These are phyloP conservation scores for Breynia disticha DNA, from an alignment of 441 rosid species.

Conservation along the genomic window DNA sequence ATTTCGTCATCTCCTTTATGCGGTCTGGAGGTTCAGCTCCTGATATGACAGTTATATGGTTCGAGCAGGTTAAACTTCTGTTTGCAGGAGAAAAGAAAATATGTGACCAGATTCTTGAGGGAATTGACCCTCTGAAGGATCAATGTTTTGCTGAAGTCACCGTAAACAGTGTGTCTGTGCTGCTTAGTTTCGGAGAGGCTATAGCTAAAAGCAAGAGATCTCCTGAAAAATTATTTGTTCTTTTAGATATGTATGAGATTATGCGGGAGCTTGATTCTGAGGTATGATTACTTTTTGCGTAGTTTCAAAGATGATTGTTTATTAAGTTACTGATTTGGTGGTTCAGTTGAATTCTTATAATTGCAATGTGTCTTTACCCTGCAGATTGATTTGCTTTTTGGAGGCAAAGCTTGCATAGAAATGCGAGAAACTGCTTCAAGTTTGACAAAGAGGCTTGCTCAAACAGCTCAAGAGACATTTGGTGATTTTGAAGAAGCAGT, in stretches of 20 bases:
- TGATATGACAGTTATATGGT: slow-evolving; percentile 8
- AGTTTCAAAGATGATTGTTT: not conserved
- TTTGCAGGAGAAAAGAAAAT: slow-evolving; percentile 79
- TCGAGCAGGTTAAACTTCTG: slow-evolving; percentile 72
- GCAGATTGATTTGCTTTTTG: slow-evolving; percentile 60
- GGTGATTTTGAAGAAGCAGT: slow-evolving; percentile 94
- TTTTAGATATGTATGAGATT: slow-evolving; percentile 90
- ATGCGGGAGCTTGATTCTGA: slow-evolving; percentile 86
- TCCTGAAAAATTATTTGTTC: slow-evolving; percentile 76
- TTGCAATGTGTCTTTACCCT: not conserved
- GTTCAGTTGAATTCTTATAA: slow-evolving; percentile 1
- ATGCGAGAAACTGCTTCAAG: slow-evolving; percentile 64
- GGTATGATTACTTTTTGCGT: slow-evolving; percentile 30
- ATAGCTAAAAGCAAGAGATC: slow-evolving; percentile 93
- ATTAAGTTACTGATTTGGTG: not conserved
- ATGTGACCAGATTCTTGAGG: slow-evolving; percentile 77
- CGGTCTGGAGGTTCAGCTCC: too few relatives aligned
- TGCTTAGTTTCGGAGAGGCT: slow-evolving; percentile 91
- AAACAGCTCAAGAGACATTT: slow-evolving; percentile 89
- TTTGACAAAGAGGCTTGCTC: slow-evolving; percentile 75
- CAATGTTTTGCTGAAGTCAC: slow-evolving; percentile 85
- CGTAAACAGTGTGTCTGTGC: slow-evolving; percentile 55
- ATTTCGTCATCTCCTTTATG: too few relatives aligned
- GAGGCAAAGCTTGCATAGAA: slow-evolving; percentile 56
- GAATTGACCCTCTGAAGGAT: slow-evolving; percentile 60